Conservation (phyloP, 1,284 basidiomycete genomes). For the Ceratorhiza oryzae-sativae region DNA sequence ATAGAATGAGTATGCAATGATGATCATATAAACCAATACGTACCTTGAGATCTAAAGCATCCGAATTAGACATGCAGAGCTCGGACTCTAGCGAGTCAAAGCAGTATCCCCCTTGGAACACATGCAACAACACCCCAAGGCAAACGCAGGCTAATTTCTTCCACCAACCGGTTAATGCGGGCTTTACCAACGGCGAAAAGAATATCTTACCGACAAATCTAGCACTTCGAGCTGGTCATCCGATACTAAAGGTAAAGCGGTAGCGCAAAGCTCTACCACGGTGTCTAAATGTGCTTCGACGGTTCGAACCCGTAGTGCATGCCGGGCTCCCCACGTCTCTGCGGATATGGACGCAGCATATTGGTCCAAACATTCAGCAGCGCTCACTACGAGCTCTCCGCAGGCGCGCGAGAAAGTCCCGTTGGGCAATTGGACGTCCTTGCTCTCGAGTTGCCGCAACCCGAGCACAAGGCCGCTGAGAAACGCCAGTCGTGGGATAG, state of each 20-base stretch:
- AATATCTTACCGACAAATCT: constrained; percentile 17
- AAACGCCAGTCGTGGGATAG: constrained; percentile 33
- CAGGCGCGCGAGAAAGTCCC: background rate
- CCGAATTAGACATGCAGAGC: constrained; percentile 1
- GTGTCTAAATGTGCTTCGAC: constrained; percentile 17
- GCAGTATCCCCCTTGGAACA: constrained; percentile 18
- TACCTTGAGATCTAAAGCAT: constrained; percentile 13
- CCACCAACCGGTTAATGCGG: background rate
- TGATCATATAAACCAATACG: background rate
- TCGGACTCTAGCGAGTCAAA: constrained; percentile 13
- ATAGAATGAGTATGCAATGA: background rate
- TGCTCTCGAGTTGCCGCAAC: constrained; percentile 35
- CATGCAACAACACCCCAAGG: background rate
- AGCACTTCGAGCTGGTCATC: constrained; percentile 9
- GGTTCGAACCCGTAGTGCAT: constrained; percentile 2
- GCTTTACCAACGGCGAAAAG: background rate
- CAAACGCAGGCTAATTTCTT: constrained; percentile 35
- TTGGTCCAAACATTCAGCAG: constrained; percentile 17
- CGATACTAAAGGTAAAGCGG: background rate
- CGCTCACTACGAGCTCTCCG: constrained; percentile 22
- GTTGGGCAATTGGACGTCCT: constrained; percentile 1
- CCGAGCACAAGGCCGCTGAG: constrained; percentile 40
- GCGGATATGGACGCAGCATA: background rate
- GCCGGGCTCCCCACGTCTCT: background rate
- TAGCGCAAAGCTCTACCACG: constrained; percentile 12